Base-by-base conservation (phyloP, 768 basidiomycete species). In the Lyophyllum atratum region DNA sequence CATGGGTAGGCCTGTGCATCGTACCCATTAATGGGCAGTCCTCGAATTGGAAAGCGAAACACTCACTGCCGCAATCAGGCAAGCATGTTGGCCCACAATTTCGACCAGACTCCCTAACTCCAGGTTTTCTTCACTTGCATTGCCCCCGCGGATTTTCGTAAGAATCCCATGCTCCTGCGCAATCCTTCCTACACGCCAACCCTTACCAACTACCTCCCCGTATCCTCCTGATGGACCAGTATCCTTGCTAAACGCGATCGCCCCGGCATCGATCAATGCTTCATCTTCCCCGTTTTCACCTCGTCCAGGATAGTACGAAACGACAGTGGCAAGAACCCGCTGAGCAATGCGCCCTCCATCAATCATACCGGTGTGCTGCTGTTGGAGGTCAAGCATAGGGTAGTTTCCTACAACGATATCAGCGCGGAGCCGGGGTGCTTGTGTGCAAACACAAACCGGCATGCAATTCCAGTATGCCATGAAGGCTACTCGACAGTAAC, bases 221-320 rank as follows among this genome's bases (percentile, higher is more conserved):
- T 80, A 92, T 4, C 84, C 85, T 9, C 82, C 82, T 25, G 80
- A 85, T 2, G 84, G 87, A 0, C 93, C 93, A 0, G 79, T 86
- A 69, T 94, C 93, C 71, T 93, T 93, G 69, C 90, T 92, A 76
- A 95, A 89, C 3, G 91, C 92, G 58, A 93, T 84, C 2, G 84
- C 90, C 6, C 92, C 93, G 8, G 88, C 89, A 70, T 96, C 92
- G 54, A 80, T 85, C 75, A 93, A 73, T 3, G 89, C 90, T 68
- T 93, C 90, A 65, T 91, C 89, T 47, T 73, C 68, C 1, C 85
- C 87, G 37, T 77, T 73, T 22, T 67, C 76, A 9, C 85, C 85
- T 56, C 92, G 79, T 12, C 82, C 84, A 0, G 89, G 85, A 68
- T 95, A 94, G 59, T 85, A 82, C n/a, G 92, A 93, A 45, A 92